phyloP scores from a whole-genome alignment of 257 asterid genomes.

The Phtheirospermum japonicum region DNA sequence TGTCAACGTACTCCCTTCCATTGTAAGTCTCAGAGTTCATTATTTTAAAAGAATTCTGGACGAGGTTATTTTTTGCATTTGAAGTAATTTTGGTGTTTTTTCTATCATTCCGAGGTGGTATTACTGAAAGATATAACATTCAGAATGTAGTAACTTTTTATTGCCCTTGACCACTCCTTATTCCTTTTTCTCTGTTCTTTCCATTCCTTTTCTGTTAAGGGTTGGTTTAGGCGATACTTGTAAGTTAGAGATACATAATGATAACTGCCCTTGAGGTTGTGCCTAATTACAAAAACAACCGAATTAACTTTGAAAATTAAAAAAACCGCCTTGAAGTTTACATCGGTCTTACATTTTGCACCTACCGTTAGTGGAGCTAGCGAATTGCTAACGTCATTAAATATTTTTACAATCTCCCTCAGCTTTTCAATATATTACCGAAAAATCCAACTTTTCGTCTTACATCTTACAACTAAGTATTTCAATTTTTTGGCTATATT shows the following conservation, averaged over 20 bases:
- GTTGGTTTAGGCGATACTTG: not conserved
- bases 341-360: not conserved
- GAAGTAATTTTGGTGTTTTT: not conserved
- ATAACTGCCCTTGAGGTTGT: no score
- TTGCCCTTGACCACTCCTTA: not conserved
- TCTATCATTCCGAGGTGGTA: not conserved
- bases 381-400: not conserved
- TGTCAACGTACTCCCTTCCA: conserved; percentile 81
- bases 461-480: no score
- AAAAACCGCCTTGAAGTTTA: no score
- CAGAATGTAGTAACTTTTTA: not conserved
- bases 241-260: not conserved
- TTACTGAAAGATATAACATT: not conserved
- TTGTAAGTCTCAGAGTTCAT: conserved; percentile 52
- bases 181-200: not conserved
- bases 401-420: no score
- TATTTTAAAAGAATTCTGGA: not conserved
- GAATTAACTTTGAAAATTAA: not conserved
- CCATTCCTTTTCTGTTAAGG: not conserved
- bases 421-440: no score
- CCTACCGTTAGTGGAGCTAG: not conserved
- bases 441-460: no score
- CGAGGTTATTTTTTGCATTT: not conserved
- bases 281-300: not conserved
- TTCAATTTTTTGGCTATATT: not conserved